Base-by-base conservation (phyloP, 192 early-diverging fungal species). In the Podila epicladia region DNA sequence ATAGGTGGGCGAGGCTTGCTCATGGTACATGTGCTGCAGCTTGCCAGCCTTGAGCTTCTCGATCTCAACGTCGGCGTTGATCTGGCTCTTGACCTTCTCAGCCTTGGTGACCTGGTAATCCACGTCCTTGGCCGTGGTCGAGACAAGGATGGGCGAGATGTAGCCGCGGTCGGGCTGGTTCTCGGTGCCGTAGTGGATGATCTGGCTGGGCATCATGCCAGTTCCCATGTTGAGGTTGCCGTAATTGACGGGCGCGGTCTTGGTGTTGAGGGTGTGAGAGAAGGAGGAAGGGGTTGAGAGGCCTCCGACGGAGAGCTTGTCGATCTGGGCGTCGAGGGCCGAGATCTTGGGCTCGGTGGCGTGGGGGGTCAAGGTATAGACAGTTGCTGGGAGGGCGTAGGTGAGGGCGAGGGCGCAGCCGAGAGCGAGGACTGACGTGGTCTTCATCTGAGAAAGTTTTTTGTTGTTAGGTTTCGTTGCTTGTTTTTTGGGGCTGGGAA, bases 161-260 rank as follows among this genome's bases (percentile, higher is more conserved):
- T 68, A 63, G 4, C 58, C 76, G 19, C 65, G 76, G 35, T 72
- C 65, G 38, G 76, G 76, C 22, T 80, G 76, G 31, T 80, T 58
- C 66, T 80, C 76, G 5, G 66, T 69, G 31, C 76, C 76, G 28
- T 72, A 80, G 41, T 80, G 76, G 15, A 67, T 70, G 19, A 80
- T 28, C 29, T 80, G 76, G 26, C 51, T 72, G 50, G 76, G 76
- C 76, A 72, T 68, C 65, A 72, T 63, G 22, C 76, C 76, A 2
- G 76, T 80, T 1, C 76, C 76, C 66, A 53, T 41, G 41, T 80
- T 80, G 49, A 80, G 58, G 57, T 80, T 80, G 2, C 76, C 76
- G 48, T 72, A 80, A 62, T 80, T 80, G 71, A 73, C 63, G 17
- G 76, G 76, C 1, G 64, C 71, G 29, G 61, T 35, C 45, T 60